Evolutionary conservation across 441 rosid species (phyloP), one percentile per base, ranked within the genome.

Genomic region (Hura crepitans): DNA sequence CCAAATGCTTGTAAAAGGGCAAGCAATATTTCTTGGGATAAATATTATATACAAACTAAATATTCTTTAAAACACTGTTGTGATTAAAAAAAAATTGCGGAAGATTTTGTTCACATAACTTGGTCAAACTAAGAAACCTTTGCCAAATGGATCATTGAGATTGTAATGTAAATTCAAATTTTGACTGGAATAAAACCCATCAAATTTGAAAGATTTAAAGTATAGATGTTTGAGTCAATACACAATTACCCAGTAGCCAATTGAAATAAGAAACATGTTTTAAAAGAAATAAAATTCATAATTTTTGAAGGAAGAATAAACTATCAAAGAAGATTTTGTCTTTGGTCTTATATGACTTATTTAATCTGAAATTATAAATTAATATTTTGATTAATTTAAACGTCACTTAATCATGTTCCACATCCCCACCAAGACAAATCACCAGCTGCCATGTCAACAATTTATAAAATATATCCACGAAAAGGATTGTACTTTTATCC

Each of bases 231-330:
- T 49, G 71, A 77, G 73, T 74, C 75, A 74, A 68, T 6, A 54
- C 63, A 64, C 74, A 80, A 63, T 61, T 9, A 60, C 62, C 69
- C 72, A 75, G 66, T 20, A 62, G 59, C 43, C 58, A 68, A 35
- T 63, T 43, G 20, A 56, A 63, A 67, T 23, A 8, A 42, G 14
- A 51, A 73, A 37, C 54, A 42, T 30, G 57, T 65, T 65, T 59
- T 65, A 23, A 33, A 46, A 49, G 47, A 62, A 59, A 72, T 56
- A 46, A 72, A 9, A 33, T 15, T 17, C 31, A 59, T 18, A 35
- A 22, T 51, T 31, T 47, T 14, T 27, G 3, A 3, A 7, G 56
- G 54, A n/a, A 53, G 54, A 67, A 51, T 27, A 27, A 47, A 65
- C 39, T 30, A 27, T 8, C 51, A 50, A 62, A 45, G 60, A 71